A percentile compares a stretch with the other conserved stretches of the same genome.
phyloP scores from a whole-genome alignment of 139 green algal genomes.

The Eudorina sp. region DNA sequence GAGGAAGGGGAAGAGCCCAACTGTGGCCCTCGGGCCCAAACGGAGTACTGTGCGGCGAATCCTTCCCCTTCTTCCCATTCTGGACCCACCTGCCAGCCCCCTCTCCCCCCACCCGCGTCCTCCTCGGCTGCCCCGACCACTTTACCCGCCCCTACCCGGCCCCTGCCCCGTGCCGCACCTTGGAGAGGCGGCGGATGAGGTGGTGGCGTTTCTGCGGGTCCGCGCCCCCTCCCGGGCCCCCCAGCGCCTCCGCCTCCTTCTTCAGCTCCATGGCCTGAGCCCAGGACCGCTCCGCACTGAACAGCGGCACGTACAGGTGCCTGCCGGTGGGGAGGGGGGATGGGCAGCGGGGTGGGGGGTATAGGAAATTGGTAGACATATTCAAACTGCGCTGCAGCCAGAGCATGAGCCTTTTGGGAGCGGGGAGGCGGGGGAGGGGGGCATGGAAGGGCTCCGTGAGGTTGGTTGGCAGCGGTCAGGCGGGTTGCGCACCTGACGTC shows the following conservation, averaged over 20 bases:
- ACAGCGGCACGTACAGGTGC: conserved; percentile 88
- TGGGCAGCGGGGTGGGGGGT: too few relatives aligned
- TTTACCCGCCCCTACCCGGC: not conserved
- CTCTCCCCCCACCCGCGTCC: not conserved
- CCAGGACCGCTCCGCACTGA: conserved; percentile 91
- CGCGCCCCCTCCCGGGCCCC: conserved; percentile 13
- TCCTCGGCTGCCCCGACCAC: not conserved
- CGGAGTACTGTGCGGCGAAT: too few relatives aligned
- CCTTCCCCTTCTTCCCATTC: too few relatives aligned
- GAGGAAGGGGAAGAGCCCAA: too few relatives aligned
- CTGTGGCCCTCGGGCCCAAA: too few relatives aligned
- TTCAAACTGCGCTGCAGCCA: too few relatives aligned
- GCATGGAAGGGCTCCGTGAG: not conserved
- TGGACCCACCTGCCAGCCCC: too few relatives aligned
- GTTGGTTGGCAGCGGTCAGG: too few relatives aligned
- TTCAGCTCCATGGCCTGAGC: conserved; percentile 93
- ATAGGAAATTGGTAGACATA: too few relatives aligned
- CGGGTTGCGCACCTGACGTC: conserved; percentile 72
- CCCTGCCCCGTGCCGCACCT: conserved; percentile 69
- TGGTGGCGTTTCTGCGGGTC: conserved; percentile 75
- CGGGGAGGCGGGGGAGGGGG: not conserved
- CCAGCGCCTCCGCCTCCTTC: conserved; percentile 68
- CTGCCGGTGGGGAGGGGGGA: conserved; percentile 60
- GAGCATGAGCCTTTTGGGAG: not conserved
- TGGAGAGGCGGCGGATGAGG: conserved; percentile 78